Conservation (phyloP, 164 flowering plant genomes). For the Taxillus chinensis region DNA sequence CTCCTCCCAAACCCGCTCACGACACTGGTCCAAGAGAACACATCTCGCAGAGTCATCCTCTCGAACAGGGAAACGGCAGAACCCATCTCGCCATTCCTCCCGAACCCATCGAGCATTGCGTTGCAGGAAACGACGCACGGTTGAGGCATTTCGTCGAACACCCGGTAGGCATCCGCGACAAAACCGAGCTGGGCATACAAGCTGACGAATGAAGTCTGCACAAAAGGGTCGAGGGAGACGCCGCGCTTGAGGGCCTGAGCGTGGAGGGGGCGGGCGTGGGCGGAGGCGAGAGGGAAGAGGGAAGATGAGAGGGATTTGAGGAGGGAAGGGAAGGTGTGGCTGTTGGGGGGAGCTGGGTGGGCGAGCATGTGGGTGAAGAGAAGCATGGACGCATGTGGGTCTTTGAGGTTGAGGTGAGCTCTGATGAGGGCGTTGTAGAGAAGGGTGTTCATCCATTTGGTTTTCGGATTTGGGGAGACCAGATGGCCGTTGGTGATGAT, state of each 20-base stretch:
- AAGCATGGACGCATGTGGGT: constrained; percentile 21
- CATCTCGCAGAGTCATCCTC: constrained; percentile 43
- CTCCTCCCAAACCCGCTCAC: constrained; percentile 52
- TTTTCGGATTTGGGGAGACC: constrained; percentile 11
- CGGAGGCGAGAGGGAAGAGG: constrained; percentile 13
- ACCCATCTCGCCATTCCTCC: constrained; percentile 47
- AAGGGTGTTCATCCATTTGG: constrained; percentile 35
- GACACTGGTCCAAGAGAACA: constrained; percentile 72
- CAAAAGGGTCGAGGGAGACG: constrained; percentile 32
- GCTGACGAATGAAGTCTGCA: constrained; percentile 36
- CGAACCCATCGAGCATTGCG: constrained; percentile 56
- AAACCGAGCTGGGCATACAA: constrained; percentile 36
- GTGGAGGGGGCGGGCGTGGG: constrained; percentile 28
- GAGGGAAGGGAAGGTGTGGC: constrained; percentile 61
- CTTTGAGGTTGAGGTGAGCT: constrained; percentile 26
- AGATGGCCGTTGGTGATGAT: constrained; percentile 40
- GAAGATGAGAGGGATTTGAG: constrained; percentile 35
- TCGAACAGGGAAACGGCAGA: constrained; percentile 44
- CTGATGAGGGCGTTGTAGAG: constrained; percentile 63
- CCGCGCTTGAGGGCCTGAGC: constrained; percentile 50
- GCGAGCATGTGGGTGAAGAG: constrained; percentile 59
- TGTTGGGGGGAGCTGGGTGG: constrained; percentile 41
- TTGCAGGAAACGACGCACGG: constrained; percentile 55
- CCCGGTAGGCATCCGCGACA: constrained; percentile 25
- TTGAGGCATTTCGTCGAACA: constrained; percentile 53